phyloP scores from a whole-genome alignment of 352 stramenopile genomes.

The Pythium diclinum region DNA sequence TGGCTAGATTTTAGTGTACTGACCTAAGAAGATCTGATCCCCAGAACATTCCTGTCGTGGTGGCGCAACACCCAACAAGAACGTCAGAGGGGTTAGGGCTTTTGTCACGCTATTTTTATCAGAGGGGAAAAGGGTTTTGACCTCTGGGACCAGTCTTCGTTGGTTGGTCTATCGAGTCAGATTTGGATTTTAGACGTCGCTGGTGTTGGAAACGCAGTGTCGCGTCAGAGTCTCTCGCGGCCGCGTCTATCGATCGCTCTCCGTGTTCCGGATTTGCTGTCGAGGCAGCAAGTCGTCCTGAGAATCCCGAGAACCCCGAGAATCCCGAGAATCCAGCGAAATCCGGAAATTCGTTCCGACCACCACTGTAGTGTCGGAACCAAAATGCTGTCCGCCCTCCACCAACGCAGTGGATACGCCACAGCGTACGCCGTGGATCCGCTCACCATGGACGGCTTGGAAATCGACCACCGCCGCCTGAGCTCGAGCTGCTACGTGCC shows the following conservation, averaged over 20 bases:
- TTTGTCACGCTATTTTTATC: neutral
- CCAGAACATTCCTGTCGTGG: neutral
- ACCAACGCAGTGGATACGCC: slow-evolving; percentile 21
- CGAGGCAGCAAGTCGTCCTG: neutral
- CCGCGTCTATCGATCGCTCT: neutral
- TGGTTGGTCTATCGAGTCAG: slow-evolving; percentile 7
- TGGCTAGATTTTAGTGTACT: neutral
- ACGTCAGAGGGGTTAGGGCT: slow-evolving; percentile 2
- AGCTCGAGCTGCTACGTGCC: slow-evolving; percentile 7
- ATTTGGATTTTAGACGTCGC: slow-evolving; percentile 1
- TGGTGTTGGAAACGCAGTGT: neutral
- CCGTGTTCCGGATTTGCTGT: neutral
- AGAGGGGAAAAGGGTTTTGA: neutral
- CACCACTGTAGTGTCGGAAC: neutral
- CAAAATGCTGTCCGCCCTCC: slow-evolving; percentile 20
- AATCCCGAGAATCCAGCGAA: slow-evolving; percentile 7
- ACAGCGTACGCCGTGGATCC: slow-evolving; percentile 16
- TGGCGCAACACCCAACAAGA: neutral
- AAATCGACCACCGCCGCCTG: slow-evolving; percentile 18
- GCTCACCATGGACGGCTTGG: slow-evolving; percentile 5
- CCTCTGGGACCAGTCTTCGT: neutral
- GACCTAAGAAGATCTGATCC: neutral
- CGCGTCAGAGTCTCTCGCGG: no score
- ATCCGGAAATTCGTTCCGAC: neutral
- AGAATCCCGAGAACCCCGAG: neutral